Base-by-base conservation (phyloP, 2,329 filamentous ascomycete genomes). In the Aureobasidium sp. region DNA sequence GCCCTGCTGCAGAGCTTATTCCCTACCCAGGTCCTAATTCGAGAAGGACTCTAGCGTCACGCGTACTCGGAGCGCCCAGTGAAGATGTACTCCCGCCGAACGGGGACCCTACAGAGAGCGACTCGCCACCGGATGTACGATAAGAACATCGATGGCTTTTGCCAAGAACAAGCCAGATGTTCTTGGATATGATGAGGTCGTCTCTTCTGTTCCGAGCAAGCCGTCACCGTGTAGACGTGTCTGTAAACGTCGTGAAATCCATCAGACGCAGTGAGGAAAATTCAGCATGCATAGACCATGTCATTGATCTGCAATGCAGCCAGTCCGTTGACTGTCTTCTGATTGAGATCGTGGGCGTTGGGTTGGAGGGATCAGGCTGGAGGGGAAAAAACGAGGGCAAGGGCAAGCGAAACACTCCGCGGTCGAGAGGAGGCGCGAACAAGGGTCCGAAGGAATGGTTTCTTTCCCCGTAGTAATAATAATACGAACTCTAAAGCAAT, bases 21-120 rank as follows among this genome's bases (percentile, higher is more conserved):
- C 52, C 36, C 52, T 44, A 44, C 52, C 52, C 34, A 8, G 11
- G 16, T 54, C 52, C 52, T 55, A 59, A 41, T 59, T 59, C 55
- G 55, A 59, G 55, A 59, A 59, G 55, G 37, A 41, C 44, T 59
- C 55, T 59, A 59, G 55, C 44, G 55, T 59, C 44, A 59, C 45
- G 55, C 55, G 55, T 59, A 59, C 25, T 15, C 54, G 37, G 29
- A 8, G 39, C 39, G 27, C 37, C 27, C 54, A 41, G 52, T 39
- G 27, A 29, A 44, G 52, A 55, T 15, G 37, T 44, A 44, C 52
- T 27, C 34, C 55, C 55, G 34, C 6, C 32, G 4, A 48, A 48
- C 54, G 39, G 41, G 42, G 25, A 49, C 55, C 21, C 11, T 48
- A 41, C 47, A 37, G 42, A 34, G 29, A 49, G 55, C 13, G 32